Evolutionary conservation across 2,329 filamentous ascomycete genomes (phyloP).

Genomic region (Thielaviopsis musarum): DNA sequence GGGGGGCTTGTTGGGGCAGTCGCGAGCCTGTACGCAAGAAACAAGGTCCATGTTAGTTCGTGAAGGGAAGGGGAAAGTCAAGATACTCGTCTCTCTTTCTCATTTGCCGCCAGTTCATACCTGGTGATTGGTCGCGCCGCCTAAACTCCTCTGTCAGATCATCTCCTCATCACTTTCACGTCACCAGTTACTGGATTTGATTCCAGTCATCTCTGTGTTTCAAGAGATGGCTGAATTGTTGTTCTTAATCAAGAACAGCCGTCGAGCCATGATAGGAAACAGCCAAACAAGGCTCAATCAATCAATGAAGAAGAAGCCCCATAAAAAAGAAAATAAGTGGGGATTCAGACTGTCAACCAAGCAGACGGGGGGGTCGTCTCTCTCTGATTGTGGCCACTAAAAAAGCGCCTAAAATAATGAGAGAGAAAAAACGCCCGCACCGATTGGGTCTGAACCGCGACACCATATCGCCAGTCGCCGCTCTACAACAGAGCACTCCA

Average conservation of each 20-base stretch:
- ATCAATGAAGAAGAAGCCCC: not conserved
- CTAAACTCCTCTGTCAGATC: constrained; percentile 25
- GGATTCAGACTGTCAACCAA: not conserved
- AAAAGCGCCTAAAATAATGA: not conserved
- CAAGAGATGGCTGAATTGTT: not conserved
- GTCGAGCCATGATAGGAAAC: not conserved
- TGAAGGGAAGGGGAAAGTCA: not conserved
- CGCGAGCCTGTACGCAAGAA: constrained; percentile 43
- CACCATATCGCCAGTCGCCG: not conserved
- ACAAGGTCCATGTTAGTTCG: constrained; percentile 13
- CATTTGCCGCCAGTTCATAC: constrained; percentile 30
- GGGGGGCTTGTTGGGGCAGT: constrained; percentile 71
- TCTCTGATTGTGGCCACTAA: not conserved
- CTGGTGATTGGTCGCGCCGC: constrained; percentile 59
- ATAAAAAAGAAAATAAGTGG: not conserved
- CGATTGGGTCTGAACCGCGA: constrained; percentile 1
- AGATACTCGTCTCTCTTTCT: constrained; percentile 9
- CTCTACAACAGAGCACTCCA: not conserved
- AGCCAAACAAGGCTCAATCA: not conserved
- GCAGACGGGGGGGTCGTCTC: not conserved
- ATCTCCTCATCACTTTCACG: constrained; percentile 11
- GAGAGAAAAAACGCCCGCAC: not conserved
- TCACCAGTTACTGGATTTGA: not conserved
- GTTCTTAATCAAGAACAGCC: not conserved
- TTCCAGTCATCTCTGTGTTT: not conserved